phyloP scores from a whole-genome alignment of 2,329 filamentous ascomycete genomes.

The Neoscytalidium dimidiatum region DNA sequence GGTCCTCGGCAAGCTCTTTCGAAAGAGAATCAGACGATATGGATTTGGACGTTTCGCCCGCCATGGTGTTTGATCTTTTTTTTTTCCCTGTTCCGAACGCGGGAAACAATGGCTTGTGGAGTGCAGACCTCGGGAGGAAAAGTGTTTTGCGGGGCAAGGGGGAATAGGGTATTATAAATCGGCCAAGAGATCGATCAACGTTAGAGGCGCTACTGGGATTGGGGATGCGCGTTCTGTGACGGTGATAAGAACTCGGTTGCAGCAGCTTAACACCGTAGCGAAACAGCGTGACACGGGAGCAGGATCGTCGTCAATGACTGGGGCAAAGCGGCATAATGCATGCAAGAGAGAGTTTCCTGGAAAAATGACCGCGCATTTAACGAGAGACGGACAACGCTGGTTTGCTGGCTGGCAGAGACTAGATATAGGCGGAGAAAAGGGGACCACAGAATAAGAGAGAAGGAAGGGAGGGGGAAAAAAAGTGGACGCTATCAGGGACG shows the following conservation, averaged over 20 bases:
- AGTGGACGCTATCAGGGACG: neutral
- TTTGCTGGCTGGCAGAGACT: neutral
- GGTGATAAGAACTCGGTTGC: constrained; percentile 12
- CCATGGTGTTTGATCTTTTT: neutral
- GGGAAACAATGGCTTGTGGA: neutral
- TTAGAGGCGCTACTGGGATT: neutral
- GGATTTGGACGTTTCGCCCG: neutral
- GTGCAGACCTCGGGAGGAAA: neutral
- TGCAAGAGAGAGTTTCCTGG: neutral
- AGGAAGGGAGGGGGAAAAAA: neutral
- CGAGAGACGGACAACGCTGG: neutral
- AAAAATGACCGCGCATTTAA: neutral
- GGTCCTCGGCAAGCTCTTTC: constrained; percentile 5
- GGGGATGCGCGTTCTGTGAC: neutral
- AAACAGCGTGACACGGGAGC: constrained; percentile 5
- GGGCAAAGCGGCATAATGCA: constrained; percentile 2
- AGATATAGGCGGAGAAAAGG: neutral
- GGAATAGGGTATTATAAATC: constrained; percentile 12
- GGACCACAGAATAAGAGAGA: neutral
- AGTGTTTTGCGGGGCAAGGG: neutral
- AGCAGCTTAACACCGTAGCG: constrained; percentile 6
- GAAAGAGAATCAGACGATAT: neutral
- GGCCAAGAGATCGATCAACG: constrained; percentile 3
- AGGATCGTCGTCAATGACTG: constrained; percentile 12
- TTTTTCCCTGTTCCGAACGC: neutral